Evolutionary conservation across 139 green algal genomes (phyloP).

Genomic region (Closterium sp.): DNA sequence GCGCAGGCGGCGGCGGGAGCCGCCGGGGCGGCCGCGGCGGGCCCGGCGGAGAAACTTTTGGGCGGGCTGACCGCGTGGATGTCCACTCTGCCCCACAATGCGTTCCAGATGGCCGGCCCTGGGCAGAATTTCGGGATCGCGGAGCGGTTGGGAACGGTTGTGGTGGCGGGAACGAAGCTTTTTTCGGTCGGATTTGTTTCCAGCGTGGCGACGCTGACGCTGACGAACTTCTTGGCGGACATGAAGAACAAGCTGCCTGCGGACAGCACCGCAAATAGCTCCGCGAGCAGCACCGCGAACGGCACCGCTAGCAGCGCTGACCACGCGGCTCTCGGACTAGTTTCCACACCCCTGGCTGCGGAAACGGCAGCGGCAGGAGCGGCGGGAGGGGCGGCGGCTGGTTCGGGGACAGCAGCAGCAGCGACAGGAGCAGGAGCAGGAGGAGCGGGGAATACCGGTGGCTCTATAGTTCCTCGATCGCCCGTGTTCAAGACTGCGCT

Average conservation of each 20-base stretch:
- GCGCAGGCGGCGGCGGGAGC: neutral
- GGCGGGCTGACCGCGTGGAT: conserved; percentile 19
- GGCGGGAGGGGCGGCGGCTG: neutral
- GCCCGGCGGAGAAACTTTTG: conserved; percentile 2
- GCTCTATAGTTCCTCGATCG: conserved; percentile 1
- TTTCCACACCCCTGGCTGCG: neutral
- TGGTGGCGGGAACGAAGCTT: conserved; percentile 40
- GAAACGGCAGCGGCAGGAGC: neutral
- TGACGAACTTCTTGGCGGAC: conserved; percentile 29
- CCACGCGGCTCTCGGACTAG: neutral
- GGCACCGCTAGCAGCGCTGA: too few species aligned
- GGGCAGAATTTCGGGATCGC: conserved; percentile 29
- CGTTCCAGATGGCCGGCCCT: conserved; percentile 27
- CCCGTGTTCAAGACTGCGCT: conserved; percentile 47
- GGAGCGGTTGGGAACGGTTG: conserved; percentile 17
- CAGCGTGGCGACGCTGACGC: conserved; percentile 33
- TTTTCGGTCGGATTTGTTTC: conserved; percentile 45
- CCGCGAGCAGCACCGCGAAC: too few species aligned
- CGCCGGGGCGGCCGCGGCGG: neutral
- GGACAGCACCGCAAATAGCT: neutral
- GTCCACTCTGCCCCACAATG: conserved; percentile 40
- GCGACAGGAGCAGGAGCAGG: neutral
- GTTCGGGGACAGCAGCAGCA: neutral
- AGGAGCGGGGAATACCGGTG: neutral
- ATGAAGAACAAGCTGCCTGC: conserved; percentile 5